phyloP scores from a whole-genome alignment of 805 yeast genomes.

The Ogataea methanolica region DNA sequence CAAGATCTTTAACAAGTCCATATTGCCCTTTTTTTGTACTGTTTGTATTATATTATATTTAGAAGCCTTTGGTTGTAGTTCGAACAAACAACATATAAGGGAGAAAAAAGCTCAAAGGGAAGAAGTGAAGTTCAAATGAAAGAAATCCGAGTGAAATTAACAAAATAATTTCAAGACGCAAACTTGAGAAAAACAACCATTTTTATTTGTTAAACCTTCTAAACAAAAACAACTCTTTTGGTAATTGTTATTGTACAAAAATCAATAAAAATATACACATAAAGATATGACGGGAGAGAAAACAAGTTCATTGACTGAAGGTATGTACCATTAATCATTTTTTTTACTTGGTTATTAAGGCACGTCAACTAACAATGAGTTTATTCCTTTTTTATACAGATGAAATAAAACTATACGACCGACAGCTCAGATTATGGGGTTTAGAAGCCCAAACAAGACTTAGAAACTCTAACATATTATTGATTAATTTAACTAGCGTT shows the following conservation, averaged over 20 bases:
- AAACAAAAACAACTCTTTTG: no score
- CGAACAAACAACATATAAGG: background rate
- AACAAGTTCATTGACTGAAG: slow-evolving; percentile 2
- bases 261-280: no score
- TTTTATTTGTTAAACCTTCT: background rate
- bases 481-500: slow-evolving; percentile 70
- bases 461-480: slow-evolving; percentile 63
- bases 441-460: slow-evolving; percentile 80
- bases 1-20: slow-evolving; percentile 72
- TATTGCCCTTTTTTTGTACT: slow-evolving; percentile 18
- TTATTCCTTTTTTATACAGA: slow-evolving; percentile 34
- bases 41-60: background rate
- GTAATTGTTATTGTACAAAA: no score
- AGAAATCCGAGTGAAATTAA: background rate
- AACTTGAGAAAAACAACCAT: background rate
- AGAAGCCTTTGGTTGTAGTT: background rate
- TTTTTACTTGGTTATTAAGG: background rate
- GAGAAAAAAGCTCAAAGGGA: background rate
- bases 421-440: slow-evolving; percentile 96
- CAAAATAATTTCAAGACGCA: no score
- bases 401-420: slow-evolving; percentile 87
- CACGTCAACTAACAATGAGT: background rate
- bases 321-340: background rate
- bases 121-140: background rate
- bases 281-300: background rate